These are phyloP conservation scores for Mucuna pruriens DNA, from an alignment of 306 rosid species.

Conservation along the genomic window DNA sequence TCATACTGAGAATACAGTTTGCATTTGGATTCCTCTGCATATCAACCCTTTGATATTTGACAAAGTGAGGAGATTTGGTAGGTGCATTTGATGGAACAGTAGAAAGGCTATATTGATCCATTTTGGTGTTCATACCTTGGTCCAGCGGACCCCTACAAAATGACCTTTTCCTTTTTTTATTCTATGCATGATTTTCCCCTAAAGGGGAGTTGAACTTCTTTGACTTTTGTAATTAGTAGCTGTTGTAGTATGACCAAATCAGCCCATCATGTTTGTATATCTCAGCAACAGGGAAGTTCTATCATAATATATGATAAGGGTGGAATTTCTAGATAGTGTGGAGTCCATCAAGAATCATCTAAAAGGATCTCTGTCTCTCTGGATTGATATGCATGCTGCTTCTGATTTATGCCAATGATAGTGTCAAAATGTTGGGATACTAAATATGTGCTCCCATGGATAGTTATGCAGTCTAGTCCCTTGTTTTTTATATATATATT, in stretches of 20 bases:
- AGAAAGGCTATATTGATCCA: slow-evolving; percentile 24
- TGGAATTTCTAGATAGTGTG: background rate
- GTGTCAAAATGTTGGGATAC: slow-evolving; percentile 23
- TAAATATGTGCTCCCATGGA: slow-evolving; percentile 3
- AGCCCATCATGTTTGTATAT: slow-evolving; percentile 15
- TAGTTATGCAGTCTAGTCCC: background rate
- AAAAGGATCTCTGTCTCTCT: background rate
- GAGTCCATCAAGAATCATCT: slow-evolving; percentile 10
- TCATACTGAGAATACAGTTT: slow-evolving; percentile 6
- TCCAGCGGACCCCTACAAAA: slow-evolving; percentile 9
- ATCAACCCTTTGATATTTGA: slow-evolving; percentile 14
- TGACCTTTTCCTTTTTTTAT: slow-evolving; percentile 27
- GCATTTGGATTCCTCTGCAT: slow-evolving; percentile 23
- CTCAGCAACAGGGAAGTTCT: slow-evolving; percentile 9
- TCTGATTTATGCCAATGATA: slow-evolving; percentile 21
- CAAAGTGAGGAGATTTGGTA: slow-evolving; percentile 20
- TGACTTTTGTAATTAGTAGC: background rate
- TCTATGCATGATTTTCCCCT: background rate
- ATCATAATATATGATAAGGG: slow-evolving; percentile 23
- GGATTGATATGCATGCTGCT: background rate
- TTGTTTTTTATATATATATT: too few species aligned
- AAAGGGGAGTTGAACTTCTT: background rate
- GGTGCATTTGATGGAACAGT: slow-evolving; percentile 26
- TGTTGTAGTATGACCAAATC: slow-evolving; percentile 12
- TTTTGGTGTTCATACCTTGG: slow-evolving; percentile 20